phyloP scores from a whole-genome alignment of 768 basidiomycete species.

The Mycena olivaceomarginata region DNA sequence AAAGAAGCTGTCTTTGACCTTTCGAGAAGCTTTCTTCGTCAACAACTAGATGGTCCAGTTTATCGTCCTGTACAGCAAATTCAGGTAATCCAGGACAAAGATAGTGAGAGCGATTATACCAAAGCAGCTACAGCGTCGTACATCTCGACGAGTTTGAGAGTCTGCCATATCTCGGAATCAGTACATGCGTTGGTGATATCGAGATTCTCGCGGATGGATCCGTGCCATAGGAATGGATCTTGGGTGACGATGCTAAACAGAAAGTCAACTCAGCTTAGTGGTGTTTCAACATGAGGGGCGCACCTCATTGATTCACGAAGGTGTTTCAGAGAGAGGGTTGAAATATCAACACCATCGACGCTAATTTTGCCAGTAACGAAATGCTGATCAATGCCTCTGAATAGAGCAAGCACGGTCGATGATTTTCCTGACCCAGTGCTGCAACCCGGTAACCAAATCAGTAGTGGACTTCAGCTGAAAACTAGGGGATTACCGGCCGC shows the following conservation, averaged over 20 bases:
- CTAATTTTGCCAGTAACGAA: slow-evolving; percentile 35
- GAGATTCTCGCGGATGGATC: slow-evolving; percentile 33
- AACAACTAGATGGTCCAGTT: slow-evolving; percentile 23
- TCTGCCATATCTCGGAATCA: slow-evolving; percentile 32
- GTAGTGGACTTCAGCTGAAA: not conserved
- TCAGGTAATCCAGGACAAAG: not conserved
- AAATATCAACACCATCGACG: slow-evolving; percentile 37
- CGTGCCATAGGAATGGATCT: slow-evolving; percentile 19
- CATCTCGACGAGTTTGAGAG: slow-evolving; percentile 35
- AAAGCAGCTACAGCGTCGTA: slow-evolving; percentile 28
- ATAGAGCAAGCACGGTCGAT: slow-evolving; percentile 33
- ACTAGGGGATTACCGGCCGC: slow-evolving; percentile 20
- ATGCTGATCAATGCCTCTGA: slow-evolving; percentile 39
- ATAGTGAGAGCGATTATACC: not conserved
- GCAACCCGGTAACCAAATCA: not conserved
- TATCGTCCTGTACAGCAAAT: slow-evolving; percentile 13
- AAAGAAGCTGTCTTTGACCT: slow-evolving; percentile 27
- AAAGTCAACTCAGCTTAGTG: not conserved
- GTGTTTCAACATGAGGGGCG: not conserved
- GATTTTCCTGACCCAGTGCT: slow-evolving; percentile 42
- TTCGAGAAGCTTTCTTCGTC: slow-evolving; percentile 33
- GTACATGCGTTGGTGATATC: slow-evolving; percentile 23
- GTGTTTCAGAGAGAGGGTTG: slow-evolving; percentile 24
- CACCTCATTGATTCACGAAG: slow-evolving; percentile 40
- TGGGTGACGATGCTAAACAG: slow-evolving; percentile 13